Percentiles rank a stretch among this genome's conserved stretches.
Conservation (phyloP, 1,139 yeast species). For the Saccharomycopsis phalli region DNA sequence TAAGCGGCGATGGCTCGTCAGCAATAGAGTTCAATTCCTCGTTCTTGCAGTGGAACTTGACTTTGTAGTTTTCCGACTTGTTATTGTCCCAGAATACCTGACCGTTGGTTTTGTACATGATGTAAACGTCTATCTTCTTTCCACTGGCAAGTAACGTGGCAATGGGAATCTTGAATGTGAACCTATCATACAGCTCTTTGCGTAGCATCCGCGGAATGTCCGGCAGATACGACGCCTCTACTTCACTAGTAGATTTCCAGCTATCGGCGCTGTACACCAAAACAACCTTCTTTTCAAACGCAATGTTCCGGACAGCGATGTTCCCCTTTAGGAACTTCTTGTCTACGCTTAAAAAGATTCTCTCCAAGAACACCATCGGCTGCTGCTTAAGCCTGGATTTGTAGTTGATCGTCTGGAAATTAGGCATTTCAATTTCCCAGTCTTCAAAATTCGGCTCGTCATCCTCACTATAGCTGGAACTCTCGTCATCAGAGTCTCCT, state of each 20-base stretch:
- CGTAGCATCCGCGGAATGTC: conserved; percentile 49
- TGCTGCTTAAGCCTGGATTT: conserved; percentile 31
- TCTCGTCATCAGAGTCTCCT: conserved; percentile 24
- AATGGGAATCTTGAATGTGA: conserved; percentile 45
- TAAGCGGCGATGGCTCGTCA: background rate
- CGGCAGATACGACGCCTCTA: conserved; percentile 53
- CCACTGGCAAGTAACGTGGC: conserved; percentile 25
- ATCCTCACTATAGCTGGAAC: conserved; percentile 24
- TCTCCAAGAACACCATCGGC: conserved; percentile 53
- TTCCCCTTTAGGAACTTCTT: conserved; percentile 56
- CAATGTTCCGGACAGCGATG: conserved; percentile 61
- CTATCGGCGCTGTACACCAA: conserved; percentile 60
- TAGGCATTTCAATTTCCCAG: conserved; percentile 46
- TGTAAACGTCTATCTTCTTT: conserved; percentile 40
- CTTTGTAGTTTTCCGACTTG: conserved; percentile 44
- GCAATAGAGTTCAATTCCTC: background rate
- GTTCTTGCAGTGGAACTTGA: conserved; percentile 23
- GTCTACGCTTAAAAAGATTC: conserved; percentile 50
- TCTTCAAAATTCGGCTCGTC: conserved; percentile 24
- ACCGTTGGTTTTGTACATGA: conserved; percentile 43
- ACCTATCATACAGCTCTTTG: conserved; percentile 46
- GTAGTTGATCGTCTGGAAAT: conserved; percentile 30
- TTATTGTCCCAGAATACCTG: conserved; percentile 78
- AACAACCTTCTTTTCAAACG: conserved; percentile 54
- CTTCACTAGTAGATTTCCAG: conserved; percentile 68